phyloP scores from a whole-genome alignment of 2,329 filamentous ascomycete genomes.

The Orbilia blumenaviensis region DNA sequence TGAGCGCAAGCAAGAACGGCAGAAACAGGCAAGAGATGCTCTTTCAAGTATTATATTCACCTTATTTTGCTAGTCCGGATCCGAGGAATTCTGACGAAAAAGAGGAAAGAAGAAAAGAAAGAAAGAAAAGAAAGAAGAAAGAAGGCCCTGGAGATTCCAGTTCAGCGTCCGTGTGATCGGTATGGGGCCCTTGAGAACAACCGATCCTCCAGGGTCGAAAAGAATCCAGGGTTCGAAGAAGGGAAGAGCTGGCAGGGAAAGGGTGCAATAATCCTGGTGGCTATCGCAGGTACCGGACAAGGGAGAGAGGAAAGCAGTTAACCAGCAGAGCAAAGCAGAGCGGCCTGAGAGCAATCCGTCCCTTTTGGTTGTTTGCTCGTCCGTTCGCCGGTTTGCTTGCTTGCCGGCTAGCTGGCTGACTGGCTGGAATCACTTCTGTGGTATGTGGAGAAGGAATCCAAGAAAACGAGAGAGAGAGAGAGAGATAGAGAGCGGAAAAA shows the following conservation, averaged over 20 bases:
- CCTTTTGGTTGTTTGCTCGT: not conserved
- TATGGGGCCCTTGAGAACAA: constrained; percentile 1
- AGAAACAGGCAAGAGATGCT: constrained; percentile 51
- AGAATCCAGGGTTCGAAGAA: constrained; percentile 23
- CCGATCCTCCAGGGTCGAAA: constrained; percentile 23
- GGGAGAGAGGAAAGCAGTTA: not conserved
- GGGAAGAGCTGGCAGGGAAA: constrained; percentile 13
- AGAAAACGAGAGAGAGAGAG: too few species aligned
- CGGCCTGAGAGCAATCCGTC: constrained; percentile 1
- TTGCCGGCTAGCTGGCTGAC: too few species aligned
- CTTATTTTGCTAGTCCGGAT: constrained; percentile 40
- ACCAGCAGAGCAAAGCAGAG: too few species aligned
- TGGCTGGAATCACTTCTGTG: too few species aligned
- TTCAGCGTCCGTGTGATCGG: constrained; percentile 3
- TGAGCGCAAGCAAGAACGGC: not conserved
- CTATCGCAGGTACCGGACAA: constrained; percentile 27
- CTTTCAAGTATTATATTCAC: constrained; percentile 37
- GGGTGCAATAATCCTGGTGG: constrained; percentile 33
- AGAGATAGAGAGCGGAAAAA: not conserved
- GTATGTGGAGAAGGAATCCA: too few species aligned
- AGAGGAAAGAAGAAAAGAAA: not conserved
- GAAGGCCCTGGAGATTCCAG: not conserved
- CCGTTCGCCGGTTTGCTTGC: not conserved
- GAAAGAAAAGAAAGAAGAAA: not conserved
- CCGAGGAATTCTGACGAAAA: constrained; percentile 20